Evolutionary conservation across 495 filamentous ascomycete species (phyloP), one percentile per base, ranked within the genome.

Genomic region (Hypoxylon perforatum): DNA sequence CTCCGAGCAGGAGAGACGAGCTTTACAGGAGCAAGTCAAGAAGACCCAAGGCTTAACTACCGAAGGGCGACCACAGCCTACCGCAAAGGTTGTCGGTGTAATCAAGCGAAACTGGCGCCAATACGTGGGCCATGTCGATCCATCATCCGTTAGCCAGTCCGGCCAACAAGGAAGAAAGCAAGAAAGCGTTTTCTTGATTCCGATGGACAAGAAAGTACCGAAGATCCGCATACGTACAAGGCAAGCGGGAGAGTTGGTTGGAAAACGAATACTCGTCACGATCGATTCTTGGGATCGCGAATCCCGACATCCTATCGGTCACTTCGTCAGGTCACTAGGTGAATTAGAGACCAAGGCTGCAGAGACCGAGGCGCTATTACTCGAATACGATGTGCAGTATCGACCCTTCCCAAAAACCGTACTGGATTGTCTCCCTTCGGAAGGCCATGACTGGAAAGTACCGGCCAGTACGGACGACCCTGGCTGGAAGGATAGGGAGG

Each of bases 371-470:
- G 96, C 96, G 28, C 78, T 99, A 42, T 81, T 99, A 0, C 84
- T 99, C 3, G 95, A 99, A 74, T 96, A 93, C 71, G 96, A 98
- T 74, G 94, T 99, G 22, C 95, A 99, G 73, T 99, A 99, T 77
- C 88, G 94, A 52, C 96, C 95, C 4, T 99, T 99, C 78, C 94
- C 95, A 8, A 97, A 96, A 75, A 89, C 91, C 1, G 94, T 99
- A 19, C 75, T 98, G 44, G 93, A 98, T 76, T 99, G 95, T 73
- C 82, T 99, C 52, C 95, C 95, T 4, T 77, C 83, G 36, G 93
- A 98, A 76, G 96, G 96, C 15, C 96, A 98, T 68, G 90, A 92
- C 71, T 99, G 95, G 95, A 92, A 79, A 73, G 94, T 98, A 5
- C 95, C 95, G 7, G 77, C 80, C 7, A 90, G 84, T 65, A 87